Conservation (phyloP, 2,329 filamentous ascomycete species). For the Fusarium heterosporum region DNA sequence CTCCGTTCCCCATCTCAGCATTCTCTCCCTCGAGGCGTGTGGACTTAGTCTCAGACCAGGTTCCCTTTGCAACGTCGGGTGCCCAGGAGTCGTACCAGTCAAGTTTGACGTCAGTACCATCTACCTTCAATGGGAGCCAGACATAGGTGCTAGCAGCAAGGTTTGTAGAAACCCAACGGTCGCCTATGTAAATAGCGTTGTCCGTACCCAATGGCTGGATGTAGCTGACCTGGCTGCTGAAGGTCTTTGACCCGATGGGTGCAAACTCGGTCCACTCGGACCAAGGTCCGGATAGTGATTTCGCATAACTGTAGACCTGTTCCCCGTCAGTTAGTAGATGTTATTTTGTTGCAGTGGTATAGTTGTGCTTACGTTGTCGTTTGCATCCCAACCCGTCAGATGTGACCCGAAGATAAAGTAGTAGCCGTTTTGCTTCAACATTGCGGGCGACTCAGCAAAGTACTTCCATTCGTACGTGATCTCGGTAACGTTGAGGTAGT, state of each 20-base stretch:
- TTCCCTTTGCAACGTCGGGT: slow-evolving; percentile 57
- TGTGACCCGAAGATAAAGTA: slow-evolving; percentile 75
- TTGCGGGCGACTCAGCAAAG: slow-evolving; percentile 70
- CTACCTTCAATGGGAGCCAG: slow-evolving; percentile 70
- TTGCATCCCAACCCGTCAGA: slow-evolving; percentile 68
- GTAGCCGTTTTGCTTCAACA: slow-evolving; percentile 68
- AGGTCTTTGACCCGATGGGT: slow-evolving; percentile 66
- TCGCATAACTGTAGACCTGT: slow-evolving; percentile 66
- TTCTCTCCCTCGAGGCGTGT: slow-evolving; percentile 66
- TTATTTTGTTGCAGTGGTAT: rapidly evolving
- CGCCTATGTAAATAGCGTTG: slow-evolving; percentile 71
- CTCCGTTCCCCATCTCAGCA: slow-evolving; percentile 58
- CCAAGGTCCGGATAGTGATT: slow-evolving; percentile 70
- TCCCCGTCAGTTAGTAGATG: background rate
- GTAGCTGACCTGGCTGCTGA: slow-evolving; percentile 70
- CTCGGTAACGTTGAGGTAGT: slow-evolving; percentile 65
- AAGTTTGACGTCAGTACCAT: slow-evolving; percentile 63
- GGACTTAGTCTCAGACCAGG: slow-evolving; percentile 57
- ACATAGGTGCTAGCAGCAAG: slow-evolving; percentile 71
- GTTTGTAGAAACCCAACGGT: slow-evolving; percentile 72
- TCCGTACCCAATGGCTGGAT: slow-evolving; percentile 59
- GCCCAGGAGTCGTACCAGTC: slow-evolving; percentile 68
- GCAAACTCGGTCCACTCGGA: slow-evolving; percentile 70
- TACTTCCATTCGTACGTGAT: slow-evolving; percentile 65
- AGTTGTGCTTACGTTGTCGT: slow-evolving; percentile 65